Percentiles rank a stretch among this genome's conserved stretches.
Evolutionary conservation across 768 basidiomycete genomes (phyloP).

Genomic region (Boletus subparvulus): DNA sequence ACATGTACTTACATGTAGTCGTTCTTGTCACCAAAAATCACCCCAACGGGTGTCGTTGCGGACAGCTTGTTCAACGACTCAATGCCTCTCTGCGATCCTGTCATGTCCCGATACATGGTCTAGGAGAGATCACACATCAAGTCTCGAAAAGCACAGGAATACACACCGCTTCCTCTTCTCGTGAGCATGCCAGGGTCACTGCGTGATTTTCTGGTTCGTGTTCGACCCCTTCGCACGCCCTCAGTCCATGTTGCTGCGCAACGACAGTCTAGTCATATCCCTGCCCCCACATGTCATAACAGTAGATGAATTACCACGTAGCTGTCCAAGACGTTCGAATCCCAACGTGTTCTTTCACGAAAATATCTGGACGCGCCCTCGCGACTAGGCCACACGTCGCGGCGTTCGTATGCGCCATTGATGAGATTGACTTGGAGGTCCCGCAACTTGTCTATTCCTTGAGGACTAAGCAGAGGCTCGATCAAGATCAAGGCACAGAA

Average conservation of each 20-base stretch:
- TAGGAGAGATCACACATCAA: conserved; percentile 19
- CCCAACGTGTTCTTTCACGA: conserved; percentile 47
- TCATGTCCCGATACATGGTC: conserved; percentile 64
- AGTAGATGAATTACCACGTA: conserved; percentile 47
- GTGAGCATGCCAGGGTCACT: conserved; percentile 56
- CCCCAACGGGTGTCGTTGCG: conserved; percentile 45
- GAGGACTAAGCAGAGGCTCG: conserved; percentile 63
- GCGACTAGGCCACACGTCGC: conserved; percentile 51
- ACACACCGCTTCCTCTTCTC: conserved; percentile 62
- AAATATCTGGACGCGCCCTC: conserved; percentile 42
- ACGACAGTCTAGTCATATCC: background rate
- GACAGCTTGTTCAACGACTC: conserved; percentile 44
- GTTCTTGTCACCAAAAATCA: conserved; percentile 49
- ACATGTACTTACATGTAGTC: conserved; percentile 50
- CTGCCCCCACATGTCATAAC: background rate
- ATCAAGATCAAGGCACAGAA: conserved; percentile 58
- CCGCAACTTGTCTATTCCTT: conserved; percentile 42
- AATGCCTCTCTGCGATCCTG: conserved; percentile 55
- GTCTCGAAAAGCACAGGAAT: background rate
- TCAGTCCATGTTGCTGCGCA: conserved; percentile 47
- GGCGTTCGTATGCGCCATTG: conserved; percentile 47
- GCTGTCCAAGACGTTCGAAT: conserved; percentile 47
- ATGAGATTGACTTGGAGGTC: conserved; percentile 45
- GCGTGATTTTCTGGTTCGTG: conserved; percentile 32
- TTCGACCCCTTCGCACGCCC: conserved; percentile 34